Evolutionary conservation across 1,139 yeast genomes (phyloP).

Genomic region (Entelexis sorbosivorans): DNA sequence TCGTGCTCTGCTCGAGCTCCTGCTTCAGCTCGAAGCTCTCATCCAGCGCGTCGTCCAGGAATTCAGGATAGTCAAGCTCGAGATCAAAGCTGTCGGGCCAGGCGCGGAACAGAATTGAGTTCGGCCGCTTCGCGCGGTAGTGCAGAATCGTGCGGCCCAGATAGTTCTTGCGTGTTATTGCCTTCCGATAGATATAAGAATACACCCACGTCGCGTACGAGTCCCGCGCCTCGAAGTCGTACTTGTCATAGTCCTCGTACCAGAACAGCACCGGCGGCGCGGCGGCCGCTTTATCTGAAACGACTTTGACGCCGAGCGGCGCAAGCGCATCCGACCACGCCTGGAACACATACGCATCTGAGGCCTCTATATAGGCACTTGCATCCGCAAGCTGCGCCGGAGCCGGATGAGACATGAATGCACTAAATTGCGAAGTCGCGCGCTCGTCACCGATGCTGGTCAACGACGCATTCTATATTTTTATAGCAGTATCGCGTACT

Average conservation of each 20-base stretch:
- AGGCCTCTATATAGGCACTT: conserved; percentile 20
- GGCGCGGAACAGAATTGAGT: conserved; percentile 46
- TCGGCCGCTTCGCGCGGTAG: conserved; percentile 63
- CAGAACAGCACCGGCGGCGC: conserved; percentile 43
- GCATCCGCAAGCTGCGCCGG: too few relatives aligned
- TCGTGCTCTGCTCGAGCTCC: conserved; percentile 45
- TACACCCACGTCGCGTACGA: conserved; percentile 47
- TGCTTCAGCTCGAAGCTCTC: conserved; percentile 81
- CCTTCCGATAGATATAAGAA: conserved; percentile 71
- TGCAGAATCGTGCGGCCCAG: conserved; percentile 68
- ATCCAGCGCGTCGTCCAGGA: conserved; percentile 82
- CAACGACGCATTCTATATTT: not conserved
- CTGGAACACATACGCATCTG: conserved; percentile 16
- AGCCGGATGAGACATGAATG: too few relatives aligned
- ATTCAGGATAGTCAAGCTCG: conserved; percentile 94
- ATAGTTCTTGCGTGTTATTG: conserved; percentile 79
- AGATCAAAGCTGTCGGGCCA: conserved; percentile 68
- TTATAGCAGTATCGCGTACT: conserved; percentile 1
- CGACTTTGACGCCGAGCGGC: conserved; percentile 9
- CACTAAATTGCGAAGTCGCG: too few relatives aligned
- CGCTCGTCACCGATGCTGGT: too few relatives aligned
- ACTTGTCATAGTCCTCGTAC: conserved; percentile 81
- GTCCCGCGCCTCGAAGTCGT: conserved; percentile 55
- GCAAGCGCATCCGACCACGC: conserved; percentile 21
- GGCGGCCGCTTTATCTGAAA: conserved; percentile 7